Conservation (phyloP, 345 rosid genomes). For the Citrus australasica region DNA sequence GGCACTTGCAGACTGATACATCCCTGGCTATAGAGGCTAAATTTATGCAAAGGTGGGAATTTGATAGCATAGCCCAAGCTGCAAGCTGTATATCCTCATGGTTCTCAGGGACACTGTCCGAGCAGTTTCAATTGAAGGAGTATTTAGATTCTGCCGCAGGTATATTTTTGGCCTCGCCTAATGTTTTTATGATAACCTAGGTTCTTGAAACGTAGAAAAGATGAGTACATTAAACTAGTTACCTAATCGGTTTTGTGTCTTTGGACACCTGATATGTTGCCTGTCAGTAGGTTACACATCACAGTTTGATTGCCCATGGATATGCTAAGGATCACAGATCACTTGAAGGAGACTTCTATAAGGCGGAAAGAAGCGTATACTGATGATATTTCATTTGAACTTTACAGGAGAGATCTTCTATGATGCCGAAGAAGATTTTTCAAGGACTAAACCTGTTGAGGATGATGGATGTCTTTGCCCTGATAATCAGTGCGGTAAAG, state of each 20-base stretch:
- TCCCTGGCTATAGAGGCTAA: conserved; percentile 88
- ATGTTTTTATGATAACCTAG: neutral
- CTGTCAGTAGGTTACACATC: neutral
- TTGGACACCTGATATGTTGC: neutral
- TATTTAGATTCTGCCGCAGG: conserved; percentile 60
- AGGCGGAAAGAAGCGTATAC: neutral
- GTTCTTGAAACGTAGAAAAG: neutral
- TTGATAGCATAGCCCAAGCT: conserved; percentile 86
- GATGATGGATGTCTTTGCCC: conserved; percentile 29
- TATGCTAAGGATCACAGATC: neutral
- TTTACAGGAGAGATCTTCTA: conserved; percentile 74
- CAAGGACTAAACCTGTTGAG: conserved; percentile 24
- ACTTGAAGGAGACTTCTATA: neutral
- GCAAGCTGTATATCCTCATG: conserved; percentile 55
- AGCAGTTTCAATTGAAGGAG: conserved; percentile 47
- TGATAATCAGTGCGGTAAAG: conserved; percentile 28
- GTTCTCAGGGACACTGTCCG: conserved; percentile 73
- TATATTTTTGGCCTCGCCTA: conserved; percentile 14
- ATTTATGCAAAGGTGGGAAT: conserved; percentile 95
- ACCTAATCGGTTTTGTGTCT: neutral
- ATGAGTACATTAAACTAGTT: neutral
- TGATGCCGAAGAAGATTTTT: conserved; percentile 70
- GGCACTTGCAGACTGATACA: conserved; percentile 75
- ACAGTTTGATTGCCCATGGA: neutral
- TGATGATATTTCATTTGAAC: conserved; percentile 1